Base-by-base conservation (phyloP, 2,329 filamentous ascomycete genomes). In the Tolypocladium capitatum region DNA sequence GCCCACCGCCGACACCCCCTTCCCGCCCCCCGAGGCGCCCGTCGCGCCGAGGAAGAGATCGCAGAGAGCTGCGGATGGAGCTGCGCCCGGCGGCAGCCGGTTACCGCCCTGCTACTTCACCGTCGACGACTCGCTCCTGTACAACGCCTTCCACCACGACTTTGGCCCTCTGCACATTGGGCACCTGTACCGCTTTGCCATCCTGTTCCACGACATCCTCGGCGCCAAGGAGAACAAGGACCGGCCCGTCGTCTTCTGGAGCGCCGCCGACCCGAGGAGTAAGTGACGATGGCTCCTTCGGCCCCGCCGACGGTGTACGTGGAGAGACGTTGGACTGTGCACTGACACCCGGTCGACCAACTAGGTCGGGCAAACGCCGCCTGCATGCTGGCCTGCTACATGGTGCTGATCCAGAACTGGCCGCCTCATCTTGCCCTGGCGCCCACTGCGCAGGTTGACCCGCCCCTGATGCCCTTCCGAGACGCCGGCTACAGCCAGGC, bases 401-500 rank as follows among this genome's bases (percentile, higher is more conserved):
- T 98, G 90, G 90, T 98, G 40, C 71, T 98, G 54, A 95, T 98
- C 58, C 92, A 98, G 69, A 87, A 86, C 38, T 98, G 92, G 92
- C 87, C 92, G 43, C 92, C 92, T 46, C 92, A 98, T 71, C 73
- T 97, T 58, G 92, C 92, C 32, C 78, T 98, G 38, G 91, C 91
- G 13, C 92, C 92, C 14, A 94, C 98, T 61, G 88, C 92, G 7
- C 92, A 98, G 69, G 85, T 94, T 60, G 92, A 98, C 62, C 92
- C 92, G 41, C 92, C 92, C 24, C 78, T 95, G 72, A 98, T 98
- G 92, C 92, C 92, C 11, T 98, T 98, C 76, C 82, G 92, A 53
- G 92, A 98, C 65, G 92, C 92, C 50, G 92, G 92, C 47, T 98
- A 98, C 74, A 96, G 90, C 67, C 91, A 97, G 68, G 92, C 92